phyloP scores from a whole-genome alignment of 1,284 basidiomycete genomes.

The Malassezia arunalokei region DNA sequence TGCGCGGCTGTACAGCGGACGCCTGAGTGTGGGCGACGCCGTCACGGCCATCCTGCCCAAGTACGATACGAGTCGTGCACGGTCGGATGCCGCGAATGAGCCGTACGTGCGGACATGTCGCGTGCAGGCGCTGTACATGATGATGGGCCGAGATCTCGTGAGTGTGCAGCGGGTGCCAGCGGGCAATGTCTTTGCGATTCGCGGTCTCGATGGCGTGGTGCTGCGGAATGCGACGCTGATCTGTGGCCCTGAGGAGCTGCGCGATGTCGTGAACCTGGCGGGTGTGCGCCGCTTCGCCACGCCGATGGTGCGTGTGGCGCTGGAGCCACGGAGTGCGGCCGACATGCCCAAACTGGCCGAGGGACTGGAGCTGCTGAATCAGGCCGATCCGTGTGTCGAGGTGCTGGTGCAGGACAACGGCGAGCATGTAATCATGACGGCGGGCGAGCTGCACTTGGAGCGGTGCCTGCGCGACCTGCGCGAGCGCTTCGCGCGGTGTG shows the following conservation, averaged over 20 bases:
- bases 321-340: constrained; percentile 71
- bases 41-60: constrained; percentile 72
- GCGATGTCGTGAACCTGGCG: constrained; percentile 33
- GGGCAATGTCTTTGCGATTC: constrained; percentile 89
- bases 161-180: constrained; percentile 73
- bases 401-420: constrained; percentile 93
- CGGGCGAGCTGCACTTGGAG: constrained; percentile 93
- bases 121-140: constrained; percentile 73
- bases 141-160: constrained; percentile 93
- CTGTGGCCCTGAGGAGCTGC: not conserved
- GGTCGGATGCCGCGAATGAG: constrained; percentile 55
- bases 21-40: constrained; percentile 57
- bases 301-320: constrained; percentile 87
- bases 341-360: constrained; percentile 83
- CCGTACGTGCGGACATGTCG: constrained; percentile 57
- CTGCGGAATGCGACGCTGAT: constrained; percentile 73
- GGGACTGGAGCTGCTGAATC: constrained; percentile 77
- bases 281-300: constrained; percentile 48
- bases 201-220: constrained; percentile 77
- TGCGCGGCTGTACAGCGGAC: constrained; percentile 82
- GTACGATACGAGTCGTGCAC: constrained; percentile 60
- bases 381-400: constrained; percentile 94
- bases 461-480: constrained; percentile 87
- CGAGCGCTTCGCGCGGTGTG: constrained; percentile 83
- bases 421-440: constrained; percentile 91